Base-by-base conservation (phyloP, 2,329 filamentous ascomycete species). In the Septoria linicola region DNA sequence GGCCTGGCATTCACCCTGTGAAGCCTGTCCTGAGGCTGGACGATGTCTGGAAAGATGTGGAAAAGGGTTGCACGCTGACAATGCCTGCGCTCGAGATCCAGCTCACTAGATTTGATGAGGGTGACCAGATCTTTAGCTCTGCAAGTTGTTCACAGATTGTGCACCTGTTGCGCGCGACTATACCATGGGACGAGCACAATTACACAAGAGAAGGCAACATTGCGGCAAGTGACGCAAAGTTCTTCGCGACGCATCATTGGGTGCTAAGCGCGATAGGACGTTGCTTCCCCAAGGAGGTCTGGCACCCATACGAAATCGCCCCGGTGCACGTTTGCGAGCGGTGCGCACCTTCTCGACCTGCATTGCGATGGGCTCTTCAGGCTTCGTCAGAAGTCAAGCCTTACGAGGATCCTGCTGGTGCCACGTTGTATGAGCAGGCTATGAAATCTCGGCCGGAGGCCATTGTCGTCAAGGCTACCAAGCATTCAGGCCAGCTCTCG, bases 401-500 rank as follows among this genome's bases (percentile, higher is more conserved):
- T 1, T 76, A 74, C 41, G 81, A 83, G 59, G 73, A 82, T 55
- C 70, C 76, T 0, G 57, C 68, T 43, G 69, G 73, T 48, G 79
- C 80, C 40, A 74, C 72, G 0, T 54, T 62, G 0, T 82, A 76
- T 55, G 81, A 83, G 60, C 67, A 68, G 35, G 68, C 70, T 2
- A 64, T 81, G 17, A 83, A 82, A 59, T 54, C 63, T n/a, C 68
- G 75, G 13, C 77, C 79, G 1, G n/a, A 42, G 2, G 35, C 62
- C 2, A 49, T 68, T 2, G 35, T 60, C 11, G 40, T 68, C 1
- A 36, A 14, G 13, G 43, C 23, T 5, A 44, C 8, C 2, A n/a
- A 14, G 10, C 8, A 8, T 2, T 13, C 17, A 6, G 20, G 41
- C 30, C 21, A 30, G 6, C 20, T 27, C 20, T 31, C 21, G 2